phyloP scores from a whole-genome alignment of 78 protist genomes.

The Dictyostelium intermedium region DNA sequence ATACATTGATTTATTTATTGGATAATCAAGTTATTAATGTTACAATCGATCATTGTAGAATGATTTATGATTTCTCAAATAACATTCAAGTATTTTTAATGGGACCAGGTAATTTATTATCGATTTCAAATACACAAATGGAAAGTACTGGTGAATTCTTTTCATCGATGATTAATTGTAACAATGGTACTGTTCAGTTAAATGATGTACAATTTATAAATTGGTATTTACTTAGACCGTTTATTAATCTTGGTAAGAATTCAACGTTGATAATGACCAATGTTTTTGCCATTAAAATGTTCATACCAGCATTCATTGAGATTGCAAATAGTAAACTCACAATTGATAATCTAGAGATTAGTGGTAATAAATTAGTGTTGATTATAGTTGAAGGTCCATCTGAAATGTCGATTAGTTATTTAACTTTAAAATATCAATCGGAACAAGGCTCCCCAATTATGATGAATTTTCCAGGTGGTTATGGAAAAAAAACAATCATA shows the following conservation, averaged over 20 bases:
- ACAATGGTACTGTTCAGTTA: neutral
- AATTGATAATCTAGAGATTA: neutral
- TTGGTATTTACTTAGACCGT: neutral
- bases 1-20: neutral
- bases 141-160: conserved; percentile 6
- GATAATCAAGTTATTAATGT: neutral
- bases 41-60: neutral
- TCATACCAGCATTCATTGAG: neutral
- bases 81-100: neutral
- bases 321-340: neutral
- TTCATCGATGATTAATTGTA: neutral
- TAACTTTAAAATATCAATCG: neutral
- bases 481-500: neutral
- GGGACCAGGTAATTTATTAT: neutral
- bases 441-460: conserved; percentile 1
- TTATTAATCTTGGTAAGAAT: neutral
- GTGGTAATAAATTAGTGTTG: neutral
- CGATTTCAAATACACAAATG: neutral
- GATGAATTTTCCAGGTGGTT: neutral
- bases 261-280: neutral
- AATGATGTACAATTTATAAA: neutral
- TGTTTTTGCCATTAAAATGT: neutral
- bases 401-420: neutral
- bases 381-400: neutral
- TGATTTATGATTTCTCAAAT: neutral